Base-by-base conservation (phyloP, 192 early-diverging fungal species). In the Coemansia aciculifera region DNA sequence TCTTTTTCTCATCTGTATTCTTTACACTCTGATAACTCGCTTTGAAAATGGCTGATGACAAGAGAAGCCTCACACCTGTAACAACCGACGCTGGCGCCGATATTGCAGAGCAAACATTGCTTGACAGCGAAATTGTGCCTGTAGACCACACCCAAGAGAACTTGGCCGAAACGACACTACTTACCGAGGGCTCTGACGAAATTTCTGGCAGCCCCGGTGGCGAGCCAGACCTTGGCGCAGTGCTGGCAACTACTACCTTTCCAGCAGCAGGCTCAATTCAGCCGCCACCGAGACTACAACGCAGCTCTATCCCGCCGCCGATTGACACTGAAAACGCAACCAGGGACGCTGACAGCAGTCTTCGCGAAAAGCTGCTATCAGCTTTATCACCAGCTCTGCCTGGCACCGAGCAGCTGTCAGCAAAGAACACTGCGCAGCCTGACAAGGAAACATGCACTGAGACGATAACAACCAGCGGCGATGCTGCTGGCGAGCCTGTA, bases 311-410 rank as follows among this genome's bases (percentile, higher is more conserved):
- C 13, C 79, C 79, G 64, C 79, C 79, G 1, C 79, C 79, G 7
- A 76, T 81, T 46, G 75, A 81, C 48, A 81, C 79, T 1, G 79
- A 81, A 40, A 68, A 76, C 34, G 74, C 79, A 15, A 71, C 46
- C 69, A 65, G 63, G 40, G 66, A 72, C 46, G 68, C 69, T 17
- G 78, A 74, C 17, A 66, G 39, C 69, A 62, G 40, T 34, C 59
- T 78, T 13, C 60, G 67, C 66, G 52, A 57, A 10, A 68, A 68
- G 62, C 59, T 69, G 31, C 71, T 78, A 21, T 68, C 71, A 7
- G 59, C 62, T n/a, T 23, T 69, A 21, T 77, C 75, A 23, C 65
- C 75, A n/a, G 42, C 69, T 19, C 37, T 63, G 59, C 56, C 56
- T 48, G 48, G 43, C 19, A 24, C 64, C n/a, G 64, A 62, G 21